These are phyloP conservation scores for Talaromyces ruber DNA, from an alignment of 495 filamentous ascomycete genomes.

Conservation along the genomic window DNA sequence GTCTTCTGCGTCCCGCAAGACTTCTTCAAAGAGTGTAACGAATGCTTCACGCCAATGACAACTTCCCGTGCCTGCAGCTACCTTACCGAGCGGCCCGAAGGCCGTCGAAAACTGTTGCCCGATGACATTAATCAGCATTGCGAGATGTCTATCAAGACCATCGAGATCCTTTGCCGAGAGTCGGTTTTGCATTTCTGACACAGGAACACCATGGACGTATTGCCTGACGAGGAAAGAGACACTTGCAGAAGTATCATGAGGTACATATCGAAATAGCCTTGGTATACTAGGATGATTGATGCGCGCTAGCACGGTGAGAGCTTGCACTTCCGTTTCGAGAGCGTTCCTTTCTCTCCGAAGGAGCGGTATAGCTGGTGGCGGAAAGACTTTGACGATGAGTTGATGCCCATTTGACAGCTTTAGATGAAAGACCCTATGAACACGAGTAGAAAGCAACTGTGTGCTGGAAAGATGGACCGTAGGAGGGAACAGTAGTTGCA, in stretches of 20 bases:
- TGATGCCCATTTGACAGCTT: slow-evolving; percentile 44
- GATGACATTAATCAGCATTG: slow-evolving; percentile 22
- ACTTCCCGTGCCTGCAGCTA: slow-evolving; percentile 38
- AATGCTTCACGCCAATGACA: slow-evolving; percentile 56
- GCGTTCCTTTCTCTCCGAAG: slow-evolving; percentile 49
- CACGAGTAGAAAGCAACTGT: slow-evolving; percentile 35
- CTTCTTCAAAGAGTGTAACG: slow-evolving; percentile 47
- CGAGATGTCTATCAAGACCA: slow-evolving; percentile 35
- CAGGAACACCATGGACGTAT: slow-evolving; percentile 35
- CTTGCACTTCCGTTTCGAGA: slow-evolving; percentile 48
- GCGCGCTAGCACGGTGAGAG: slow-evolving; percentile 38
- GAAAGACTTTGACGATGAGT: slow-evolving; percentile 46
- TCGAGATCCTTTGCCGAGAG: slow-evolving; percentile 28
- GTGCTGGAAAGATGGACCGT: slow-evolving; percentile 31
- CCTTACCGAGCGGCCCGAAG: slow-evolving; percentile 44
- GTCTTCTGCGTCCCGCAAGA: slow-evolving; percentile 63
- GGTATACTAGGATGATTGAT: slow-evolving; percentile 40
- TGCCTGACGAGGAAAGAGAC: slow-evolving; percentile 41
- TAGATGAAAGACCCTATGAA: slow-evolving; percentile 45
- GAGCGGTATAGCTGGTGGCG: slow-evolving; percentile 39
- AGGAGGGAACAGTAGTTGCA: slow-evolving; percentile 31
- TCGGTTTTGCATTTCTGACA: slow-evolving; percentile 29
- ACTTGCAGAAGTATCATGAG: slow-evolving; percentile 26
- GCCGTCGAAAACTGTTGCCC: slow-evolving; percentile 30
- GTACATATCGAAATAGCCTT: slow-evolving; percentile 42